phyloP scores from a whole-genome alignment of 2,329 filamentous ascomycete species.

The Herpotrichia juniperi region DNA sequence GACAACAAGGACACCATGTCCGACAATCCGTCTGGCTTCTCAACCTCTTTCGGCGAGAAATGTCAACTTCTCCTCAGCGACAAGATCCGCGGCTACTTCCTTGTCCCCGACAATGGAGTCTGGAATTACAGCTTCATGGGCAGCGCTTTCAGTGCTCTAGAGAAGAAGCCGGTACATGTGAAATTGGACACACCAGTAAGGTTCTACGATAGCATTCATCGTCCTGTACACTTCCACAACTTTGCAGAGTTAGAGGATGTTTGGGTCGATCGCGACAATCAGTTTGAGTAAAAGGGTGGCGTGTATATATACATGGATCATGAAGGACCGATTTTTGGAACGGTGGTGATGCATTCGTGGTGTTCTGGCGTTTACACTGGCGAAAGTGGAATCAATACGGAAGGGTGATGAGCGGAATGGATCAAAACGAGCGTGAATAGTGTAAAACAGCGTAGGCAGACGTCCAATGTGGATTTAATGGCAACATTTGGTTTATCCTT shows the following conservation, averaged over 20 bases:
- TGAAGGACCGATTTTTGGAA: background rate
- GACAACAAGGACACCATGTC: constrained; percentile 93
- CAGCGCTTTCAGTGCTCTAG: constrained; percentile 80
- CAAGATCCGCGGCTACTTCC: constrained; percentile 92
- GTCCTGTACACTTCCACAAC: constrained; percentile 94
- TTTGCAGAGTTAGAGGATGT: constrained; percentile 98
- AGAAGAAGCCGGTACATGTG: constrained; percentile 90
- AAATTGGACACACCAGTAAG: constrained; percentile 87
- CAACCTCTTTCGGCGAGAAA: constrained; percentile 90
- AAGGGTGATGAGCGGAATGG: too few species aligned
- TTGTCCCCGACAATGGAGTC: constrained; percentile 84
- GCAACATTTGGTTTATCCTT: background rate
- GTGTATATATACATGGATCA: background rate
- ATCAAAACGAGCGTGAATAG: background rate
- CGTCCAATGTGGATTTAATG: too few species aligned
- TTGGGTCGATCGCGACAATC: constrained; percentile 91
- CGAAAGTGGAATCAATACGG: background rate
- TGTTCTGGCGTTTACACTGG: background rate
- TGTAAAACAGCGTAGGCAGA: background rate
- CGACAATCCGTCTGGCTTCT: constrained; percentile 93
- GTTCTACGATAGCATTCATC: constrained; percentile 92
- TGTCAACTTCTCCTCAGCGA: constrained; percentile 92
- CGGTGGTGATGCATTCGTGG: background rate
- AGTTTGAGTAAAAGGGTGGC: constrained; percentile 71
- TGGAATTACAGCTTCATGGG: constrained; percentile 99